These are phyloP conservation scores for Neofusicoccum sp. DNA, from an alignment of 2,329 filamentous ascomycete genomes.

Conservation along the genomic window DNA sequence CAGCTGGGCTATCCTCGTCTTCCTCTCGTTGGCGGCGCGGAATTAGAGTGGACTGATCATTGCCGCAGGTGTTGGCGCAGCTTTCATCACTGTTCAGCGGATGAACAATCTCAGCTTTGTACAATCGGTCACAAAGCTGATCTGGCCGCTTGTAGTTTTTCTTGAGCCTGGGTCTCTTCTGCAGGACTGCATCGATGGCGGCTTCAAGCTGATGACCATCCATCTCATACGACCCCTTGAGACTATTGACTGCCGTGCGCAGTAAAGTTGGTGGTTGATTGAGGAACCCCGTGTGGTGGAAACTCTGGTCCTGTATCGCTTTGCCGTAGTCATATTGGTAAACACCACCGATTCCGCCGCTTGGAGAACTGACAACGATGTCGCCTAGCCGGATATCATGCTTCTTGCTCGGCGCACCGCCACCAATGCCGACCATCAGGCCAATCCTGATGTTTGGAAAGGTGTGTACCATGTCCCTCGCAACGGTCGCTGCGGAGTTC, in stretches of 20 bases:
- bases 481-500: slow-evolving; percentile 23
- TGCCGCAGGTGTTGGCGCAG: too few species aligned
- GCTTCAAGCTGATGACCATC: too few species aligned
- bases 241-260: slow-evolving; percentile 22
- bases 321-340: slow-evolving; percentile 35
- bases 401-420: slow-evolving; percentile 22
- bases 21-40: neutral
- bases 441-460: slow-evolving; percentile 26
- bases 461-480: slow-evolving; percentile 21
- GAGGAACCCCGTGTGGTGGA: slow-evolving; percentile 22
- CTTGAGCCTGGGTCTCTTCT: too few species aligned
- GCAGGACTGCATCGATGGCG: too few species aligned
- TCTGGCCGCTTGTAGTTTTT: too few species aligned
- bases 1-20: neutral
- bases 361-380: slow-evolving; percentile 30
- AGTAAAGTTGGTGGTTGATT: slow-evolving; percentile 24
- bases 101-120: too few species aligned
- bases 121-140: too few species aligned
- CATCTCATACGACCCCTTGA: too few species aligned
- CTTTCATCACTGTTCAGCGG: too few species aligned
- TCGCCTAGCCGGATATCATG: slow-evolving; percentile 40
- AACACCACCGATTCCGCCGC: slow-evolving; percentile 24
- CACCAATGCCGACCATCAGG: slow-evolving; percentile 28
- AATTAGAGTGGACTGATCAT: too few species aligned
- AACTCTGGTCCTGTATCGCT: slow-evolving; percentile 22